Conservation (phyloP, 2,329 filamentous ascomycete species). For the Penicillium sp. region DNA sequence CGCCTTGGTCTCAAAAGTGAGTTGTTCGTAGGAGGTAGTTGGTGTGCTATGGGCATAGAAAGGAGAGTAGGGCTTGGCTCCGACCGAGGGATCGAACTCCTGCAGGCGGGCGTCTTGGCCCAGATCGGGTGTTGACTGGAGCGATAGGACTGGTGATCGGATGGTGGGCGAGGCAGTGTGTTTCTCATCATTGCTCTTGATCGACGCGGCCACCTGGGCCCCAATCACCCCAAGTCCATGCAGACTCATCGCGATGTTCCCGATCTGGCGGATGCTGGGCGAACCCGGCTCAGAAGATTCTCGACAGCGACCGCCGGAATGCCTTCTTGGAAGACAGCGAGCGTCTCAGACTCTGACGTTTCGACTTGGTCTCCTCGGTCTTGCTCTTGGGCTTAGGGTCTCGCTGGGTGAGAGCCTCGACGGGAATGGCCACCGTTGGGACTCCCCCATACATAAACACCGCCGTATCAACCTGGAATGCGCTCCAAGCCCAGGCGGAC, state of each 20-base stretch:
- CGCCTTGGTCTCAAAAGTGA: conserved; percentile 27
- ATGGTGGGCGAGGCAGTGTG: conserved; percentile 9
- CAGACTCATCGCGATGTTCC: conserved; percentile 19
- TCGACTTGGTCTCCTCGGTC: conserved; percentile 9
- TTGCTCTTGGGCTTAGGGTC: conserved; percentile 8
- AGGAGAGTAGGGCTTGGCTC: conserved; percentile 43
- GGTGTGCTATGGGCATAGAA: conserved; percentile 45
- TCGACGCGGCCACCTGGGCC: conserved; percentile 25
- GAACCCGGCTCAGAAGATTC: conserved; percentile 9
- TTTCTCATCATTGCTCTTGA: conserved; percentile 25
- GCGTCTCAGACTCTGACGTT: conserved; percentile 10
- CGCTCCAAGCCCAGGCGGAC: conserved; percentile 18
- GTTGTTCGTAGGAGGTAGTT: conserved; percentile 26
- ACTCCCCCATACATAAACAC: conserved; percentile 27
- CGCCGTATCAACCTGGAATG: conserved; percentile 26
- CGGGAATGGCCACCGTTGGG: conserved; percentile 17
- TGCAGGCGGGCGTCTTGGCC: conserved; percentile 6
- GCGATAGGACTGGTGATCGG: conserved; percentile 13
- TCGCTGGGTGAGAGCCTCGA: conserved; percentile 14
- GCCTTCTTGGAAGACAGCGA: conserved; percentile 10
- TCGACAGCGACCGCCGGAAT: conserved; percentile 11
- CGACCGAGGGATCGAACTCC: conserved; percentile 41
- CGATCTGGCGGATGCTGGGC: neutral
- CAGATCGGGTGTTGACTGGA: conserved; percentile 19
- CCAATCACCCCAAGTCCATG: conserved; percentile 28